Conservation (phyloP, 2,329 filamentous ascomycete genomes). For the Exophiala lecanii-corni region DNA sequence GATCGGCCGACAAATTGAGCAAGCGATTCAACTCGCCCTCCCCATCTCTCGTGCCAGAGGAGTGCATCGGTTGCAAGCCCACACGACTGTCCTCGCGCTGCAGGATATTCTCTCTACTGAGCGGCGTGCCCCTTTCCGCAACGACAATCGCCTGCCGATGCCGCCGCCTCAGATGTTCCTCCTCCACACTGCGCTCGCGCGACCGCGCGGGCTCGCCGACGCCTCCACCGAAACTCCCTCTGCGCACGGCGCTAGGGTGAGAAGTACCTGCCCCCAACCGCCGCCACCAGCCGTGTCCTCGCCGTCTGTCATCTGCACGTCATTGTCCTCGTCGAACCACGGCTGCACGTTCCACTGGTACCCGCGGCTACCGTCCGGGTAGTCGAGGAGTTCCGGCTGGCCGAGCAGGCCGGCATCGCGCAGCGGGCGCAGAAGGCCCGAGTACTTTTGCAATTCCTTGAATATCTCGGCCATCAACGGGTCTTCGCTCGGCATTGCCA, state of each 20-base stretch:
- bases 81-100: constrained; percentile 44
- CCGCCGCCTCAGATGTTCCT: constrained; percentile 67
- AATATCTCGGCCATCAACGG: constrained; percentile 42
- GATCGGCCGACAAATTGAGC: constrained; percentile 9
- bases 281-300: constrained; percentile 46
- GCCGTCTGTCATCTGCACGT: constrained; percentile 50
- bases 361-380: neutral
- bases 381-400: neutral
- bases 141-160: constrained; percentile 86
- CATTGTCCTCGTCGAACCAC: constrained; percentile 30
- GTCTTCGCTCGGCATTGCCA: constrained; percentile 40
- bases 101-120: constrained; percentile 74
- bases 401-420: constrained; percentile 36
- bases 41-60: constrained; percentile 11
- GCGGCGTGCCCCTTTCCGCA: constrained; percentile 73
- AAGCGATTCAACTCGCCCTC: constrained; percentile 19
- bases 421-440: constrained; percentile 38
- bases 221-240: neutral
- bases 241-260: neutral
- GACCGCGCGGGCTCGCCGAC: constrained; percentile 9
- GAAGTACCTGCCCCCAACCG: too few species aligned
- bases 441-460: constrained; percentile 34
- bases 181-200: constrained; percentile 16
- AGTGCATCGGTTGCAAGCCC: constrained; percentile 15
- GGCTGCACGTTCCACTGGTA: neutral